Conservation (phyloP, 139 green algal species). For the Chlamydomonas incerta region DNA sequence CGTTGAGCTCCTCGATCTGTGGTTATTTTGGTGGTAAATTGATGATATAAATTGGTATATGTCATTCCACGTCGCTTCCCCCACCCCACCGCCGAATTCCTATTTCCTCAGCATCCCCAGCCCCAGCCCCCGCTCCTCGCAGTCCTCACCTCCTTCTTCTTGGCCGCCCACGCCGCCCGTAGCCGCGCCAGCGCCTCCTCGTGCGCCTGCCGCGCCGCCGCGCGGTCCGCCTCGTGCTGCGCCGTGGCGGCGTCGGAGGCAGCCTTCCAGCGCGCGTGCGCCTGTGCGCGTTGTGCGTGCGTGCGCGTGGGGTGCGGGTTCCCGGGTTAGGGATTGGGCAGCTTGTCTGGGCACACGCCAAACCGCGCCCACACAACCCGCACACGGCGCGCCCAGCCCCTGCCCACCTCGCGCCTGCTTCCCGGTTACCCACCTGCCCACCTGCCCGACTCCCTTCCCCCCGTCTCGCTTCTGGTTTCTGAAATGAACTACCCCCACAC, state of each 20-base stretch:
- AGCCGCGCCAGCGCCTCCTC: constrained; percentile 6
- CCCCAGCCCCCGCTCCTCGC: background rate
- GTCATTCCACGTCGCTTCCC: background rate
- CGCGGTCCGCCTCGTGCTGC: constrained; percentile 24
- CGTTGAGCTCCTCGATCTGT: constrained; percentile 46
- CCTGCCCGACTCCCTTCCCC: background rate
- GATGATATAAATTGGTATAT: too few relatives aligned
- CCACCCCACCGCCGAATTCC: too few relatives aligned
- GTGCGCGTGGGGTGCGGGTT: background rate
- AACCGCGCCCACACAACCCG: too few relatives aligned
- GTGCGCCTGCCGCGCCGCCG: constrained; percentile 14
- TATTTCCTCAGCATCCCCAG: background rate
- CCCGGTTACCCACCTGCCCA: too few relatives aligned
- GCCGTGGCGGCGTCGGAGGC: background rate
- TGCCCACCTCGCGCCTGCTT: too few relatives aligned
- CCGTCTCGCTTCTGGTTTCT: background rate
- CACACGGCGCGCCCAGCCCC: background rate
- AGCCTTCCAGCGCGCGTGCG: constrained; percentile 15
- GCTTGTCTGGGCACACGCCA: too few relatives aligned
- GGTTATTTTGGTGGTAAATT: too few relatives aligned
- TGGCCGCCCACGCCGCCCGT: constrained; percentile 24
- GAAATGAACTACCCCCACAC: background rate
- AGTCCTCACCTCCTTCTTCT: constrained; percentile 38
- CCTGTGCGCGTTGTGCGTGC: background rate
- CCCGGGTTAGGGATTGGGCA: too few relatives aligned